These are phyloP conservation scores for Tylopilus rubrobrunneus DNA, from an alignment of 768 basidiomycete genomes.

Conservation along the genomic window DNA sequence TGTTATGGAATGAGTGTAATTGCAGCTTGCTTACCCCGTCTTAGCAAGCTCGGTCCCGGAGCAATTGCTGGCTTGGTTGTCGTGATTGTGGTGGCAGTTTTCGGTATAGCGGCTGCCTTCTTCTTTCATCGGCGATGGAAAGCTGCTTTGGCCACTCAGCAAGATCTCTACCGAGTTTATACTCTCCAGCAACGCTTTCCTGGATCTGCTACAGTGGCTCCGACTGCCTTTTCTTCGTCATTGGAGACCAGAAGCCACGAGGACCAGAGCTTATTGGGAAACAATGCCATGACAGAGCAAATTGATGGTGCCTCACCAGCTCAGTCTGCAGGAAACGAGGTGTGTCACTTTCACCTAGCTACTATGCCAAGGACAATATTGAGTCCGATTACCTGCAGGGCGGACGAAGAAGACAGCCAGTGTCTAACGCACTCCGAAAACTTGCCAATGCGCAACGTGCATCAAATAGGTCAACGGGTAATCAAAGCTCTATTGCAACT, in stretches of 20 bases:
- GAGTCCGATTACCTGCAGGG: constrained; percentile 2
- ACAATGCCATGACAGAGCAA: no score
- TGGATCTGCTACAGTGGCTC: no score
- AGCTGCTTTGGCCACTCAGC: constrained; percentile 13
- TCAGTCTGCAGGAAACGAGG: constrained; percentile 16
- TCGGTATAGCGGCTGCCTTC: constrained; percentile 12
- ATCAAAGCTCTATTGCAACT: constrained; percentile 11
- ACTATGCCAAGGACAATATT: not conserved
- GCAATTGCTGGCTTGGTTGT: constrained; percentile 21
- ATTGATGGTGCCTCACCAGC: no score
- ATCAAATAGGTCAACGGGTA: not conserved
- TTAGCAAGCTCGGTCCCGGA: constrained; percentile 18
- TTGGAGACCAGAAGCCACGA: constrained; percentile 15
- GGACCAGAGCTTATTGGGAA: constrained; percentile 9
- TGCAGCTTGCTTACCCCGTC: not conserved
- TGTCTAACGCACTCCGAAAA: constrained; percentile 16
- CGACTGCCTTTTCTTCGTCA: no score
- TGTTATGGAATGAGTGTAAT: not conserved
- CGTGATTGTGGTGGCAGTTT: constrained; percentile 2
- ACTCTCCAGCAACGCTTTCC: constrained; percentile 9
- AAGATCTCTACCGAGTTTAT: constrained; percentile 10
- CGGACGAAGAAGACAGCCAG: constrained; percentile 13
- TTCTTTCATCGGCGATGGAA: constrained; percentile 30
- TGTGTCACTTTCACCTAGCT: not conserved
- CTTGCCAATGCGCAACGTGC: constrained; percentile 1